Evolutionary conservation across 345 rosid species (phyloP), one percentile per base, ranked within the genome.

Genomic region (Viola odorata): DNA sequence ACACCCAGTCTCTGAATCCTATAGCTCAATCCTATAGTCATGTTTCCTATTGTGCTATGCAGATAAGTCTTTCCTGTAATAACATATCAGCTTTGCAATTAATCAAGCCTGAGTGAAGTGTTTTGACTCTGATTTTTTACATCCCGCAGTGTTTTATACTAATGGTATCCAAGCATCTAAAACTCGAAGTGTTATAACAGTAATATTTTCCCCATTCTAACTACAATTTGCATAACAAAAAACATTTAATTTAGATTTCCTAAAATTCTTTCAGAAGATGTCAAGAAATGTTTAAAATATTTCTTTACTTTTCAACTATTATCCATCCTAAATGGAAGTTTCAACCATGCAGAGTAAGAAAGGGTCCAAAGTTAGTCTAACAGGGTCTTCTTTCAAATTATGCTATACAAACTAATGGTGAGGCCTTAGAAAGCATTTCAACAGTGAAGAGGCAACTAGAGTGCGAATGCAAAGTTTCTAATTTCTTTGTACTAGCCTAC

Each of bases 401-500:
- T 12, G 41, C 16, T 37, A 52, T 52, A 62, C 36, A 32, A 13
- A 53, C 14, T 7, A 58, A 9, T 39, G 48, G 59, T 38, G 41
- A 49, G 61, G 45, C 40, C 12, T 44, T 55, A 57, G 49, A 12
- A 23, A n/a, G 39, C 41, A 49, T 15, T 14, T 41, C 53, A 57
- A 50, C 14, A 60, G 58, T 60, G 39, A 36, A 56, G 23, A 14
- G 15, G 39, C 23, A n/a, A 37, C 16, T 40, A 59, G 32, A n/a
- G 23, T 10, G 41, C 44, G 50, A 37, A 53, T 23, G 38, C 44
- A 64, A 41, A 47, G 50, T 23, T 38, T 68, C 55, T 47, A 6
- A 41, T 66, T 15, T 51, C 64, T 57, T 12, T 32, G 54, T 32
- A 53, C 44, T 57, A 48, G 45, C 56, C 63, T 9, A 57, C 16